phyloP scores from a whole-genome alignment of 2,329 filamentous ascomycete genomes.

The Claviceps paspali region DNA sequence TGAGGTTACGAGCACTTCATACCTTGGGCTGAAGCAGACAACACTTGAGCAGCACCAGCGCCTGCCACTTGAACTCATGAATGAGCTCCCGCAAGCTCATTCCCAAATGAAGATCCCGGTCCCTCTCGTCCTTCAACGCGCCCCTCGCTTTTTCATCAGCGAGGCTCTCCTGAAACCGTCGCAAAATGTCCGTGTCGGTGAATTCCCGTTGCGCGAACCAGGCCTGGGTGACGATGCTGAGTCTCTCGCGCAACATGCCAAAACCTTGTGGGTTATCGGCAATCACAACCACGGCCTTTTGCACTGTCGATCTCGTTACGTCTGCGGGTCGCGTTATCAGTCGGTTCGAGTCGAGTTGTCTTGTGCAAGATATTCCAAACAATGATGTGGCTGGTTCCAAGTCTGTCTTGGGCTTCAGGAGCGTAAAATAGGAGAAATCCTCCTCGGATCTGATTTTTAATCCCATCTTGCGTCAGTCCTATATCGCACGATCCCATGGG shows the following conservation, averaged over 20 bases:
- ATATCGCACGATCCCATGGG: not conserved
- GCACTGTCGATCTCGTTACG: slow-evolving; percentile 92
- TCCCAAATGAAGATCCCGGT: slow-evolving; percentile 77
- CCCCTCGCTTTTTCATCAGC: slow-evolving; percentile 48
- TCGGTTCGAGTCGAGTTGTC: slow-evolving; percentile 69
- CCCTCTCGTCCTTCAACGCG: slow-evolving; percentile 46
- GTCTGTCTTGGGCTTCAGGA: slow-evolving; percentile 48
- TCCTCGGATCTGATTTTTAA: slow-evolving; percentile 57
- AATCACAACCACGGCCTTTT: slow-evolving; percentile 94
- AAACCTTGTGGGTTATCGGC: slow-evolving; percentile 83
- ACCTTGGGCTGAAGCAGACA: slow-evolving; percentile 91
- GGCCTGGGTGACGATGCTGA: slow-evolving; percentile 80
- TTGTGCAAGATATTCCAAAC: slow-evolving; percentile 90
- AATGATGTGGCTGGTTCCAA: slow-evolving; percentile 56
- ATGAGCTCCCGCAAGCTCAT: slow-evolving; percentile 80
- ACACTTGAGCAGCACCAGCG: slow-evolving; percentile 84
- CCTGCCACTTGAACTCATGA: slow-evolving; percentile 89
- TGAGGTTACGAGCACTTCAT: slow-evolving; percentile 2
- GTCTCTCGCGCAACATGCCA: slow-evolving; percentile 74
- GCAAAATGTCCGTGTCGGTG: slow-evolving; percentile 74
- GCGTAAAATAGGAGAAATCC: slow-evolving; percentile 97
- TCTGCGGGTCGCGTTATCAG: slow-evolving; percentile 69
- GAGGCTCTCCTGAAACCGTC: slow-evolving; percentile 82
- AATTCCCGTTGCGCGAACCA: slow-evolving; percentile 97
- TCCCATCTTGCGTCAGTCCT: not conserved